Base-by-base conservation (phyloP, 352 stramenopile species). In the Pythium apleroticum region DNA sequence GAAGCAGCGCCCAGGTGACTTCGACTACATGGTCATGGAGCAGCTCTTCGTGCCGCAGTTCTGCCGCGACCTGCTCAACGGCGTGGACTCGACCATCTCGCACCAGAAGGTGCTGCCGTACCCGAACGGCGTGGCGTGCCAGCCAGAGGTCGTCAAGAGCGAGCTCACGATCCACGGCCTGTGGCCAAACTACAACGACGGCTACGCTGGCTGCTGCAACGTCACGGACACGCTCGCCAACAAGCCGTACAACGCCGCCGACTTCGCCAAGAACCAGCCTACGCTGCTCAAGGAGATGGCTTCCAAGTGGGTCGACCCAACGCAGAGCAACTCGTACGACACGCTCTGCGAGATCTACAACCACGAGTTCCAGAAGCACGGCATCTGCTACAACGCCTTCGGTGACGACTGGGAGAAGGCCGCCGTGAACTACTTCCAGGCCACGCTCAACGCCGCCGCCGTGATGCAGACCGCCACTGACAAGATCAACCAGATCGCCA, bases 361-460 rank as follows among this genome's bases (percentile, higher is more conserved):
- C 73, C 84, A 93, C 72, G 82, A 91, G 69, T 90, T 86, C 75
- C 84, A 93, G 73, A 93, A 93, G 73, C 84, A 93, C 71, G 84
- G 84, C 15, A 63, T 91, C 28, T 93, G 84, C 73, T 93, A 86
- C 63, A 80, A 77, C 30, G 82, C 84, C 0, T 73, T 76, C 19
- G 82, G 65, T 4, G 72, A 71, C 19, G 71, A 93, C 67, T 79
- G 76, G 22, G 75, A 81, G 56, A 65, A 75, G 22, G 75, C 75
- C 6, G 75, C 84, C 1, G 78, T 79, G 19, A 77, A 77, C 52
- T 93, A 93, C 79, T 91, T 93, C 55, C 11, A 72, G 52, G 77
- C 79, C 11, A 81, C 77, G 22, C 66, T 93, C 37, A 84, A 91
- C 46, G 79, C 76, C 15, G 81, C 74, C 19, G 60, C 71, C 28